A percentile compares a stretch with the other conserved stretches of the same genome.
Evolutionary conservation across 1,284 basidiomycete genomes (phyloP).

Genomic region (Boletus semigastroideus): DNA sequence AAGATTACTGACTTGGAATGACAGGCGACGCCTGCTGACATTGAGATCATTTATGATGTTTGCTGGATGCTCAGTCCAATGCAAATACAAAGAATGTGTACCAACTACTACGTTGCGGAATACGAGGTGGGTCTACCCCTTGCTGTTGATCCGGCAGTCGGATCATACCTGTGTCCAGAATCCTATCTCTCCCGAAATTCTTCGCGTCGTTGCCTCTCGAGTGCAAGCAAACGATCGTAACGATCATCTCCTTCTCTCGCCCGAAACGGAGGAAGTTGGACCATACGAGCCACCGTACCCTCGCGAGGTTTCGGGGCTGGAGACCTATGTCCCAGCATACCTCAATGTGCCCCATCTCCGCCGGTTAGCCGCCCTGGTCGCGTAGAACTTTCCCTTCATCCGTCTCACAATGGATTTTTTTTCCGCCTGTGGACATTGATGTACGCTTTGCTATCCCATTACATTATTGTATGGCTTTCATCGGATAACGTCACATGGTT

Average conservation of each 20-base stretch:
- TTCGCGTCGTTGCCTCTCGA: conserved; percentile 92
- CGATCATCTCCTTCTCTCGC: conserved; percentile 90
- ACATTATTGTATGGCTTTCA: conserved; percentile 22
- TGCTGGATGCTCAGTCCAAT: conserved; percentile 99
- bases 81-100: conserved; percentile 98
- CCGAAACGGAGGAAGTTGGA: conserved; percentile 94
- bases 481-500: conserved; percentile 18
- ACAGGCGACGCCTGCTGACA: conserved; percentile 87
- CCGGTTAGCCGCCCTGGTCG: conserved; percentile 78
- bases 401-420: neutral
- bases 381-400: conserved; percentile 38
- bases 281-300: conserved; percentile 88
- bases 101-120: conserved; percentile 98
- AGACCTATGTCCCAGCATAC: conserved; percentile 87
- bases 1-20: conserved; percentile 11
- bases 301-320: conserved; percentile 83
- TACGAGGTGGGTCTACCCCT: conserved; percentile 70
- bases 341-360: conserved; percentile 82
- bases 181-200: conserved; percentile 94
- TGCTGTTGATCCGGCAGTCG: neutral
- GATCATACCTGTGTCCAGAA: conserved; percentile 50
- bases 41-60: conserved; percentile 98
- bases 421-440: conserved; percentile 1
- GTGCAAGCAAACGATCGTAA: conserved; percentile 94
- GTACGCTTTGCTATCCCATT: conserved; percentile 10